Percentiles rank a stretch among this genome's conserved stretches.
phyloP scores from a whole-genome alignment of 495 filamentous ascomycete species.

The Penicillium bovifimosum region DNA sequence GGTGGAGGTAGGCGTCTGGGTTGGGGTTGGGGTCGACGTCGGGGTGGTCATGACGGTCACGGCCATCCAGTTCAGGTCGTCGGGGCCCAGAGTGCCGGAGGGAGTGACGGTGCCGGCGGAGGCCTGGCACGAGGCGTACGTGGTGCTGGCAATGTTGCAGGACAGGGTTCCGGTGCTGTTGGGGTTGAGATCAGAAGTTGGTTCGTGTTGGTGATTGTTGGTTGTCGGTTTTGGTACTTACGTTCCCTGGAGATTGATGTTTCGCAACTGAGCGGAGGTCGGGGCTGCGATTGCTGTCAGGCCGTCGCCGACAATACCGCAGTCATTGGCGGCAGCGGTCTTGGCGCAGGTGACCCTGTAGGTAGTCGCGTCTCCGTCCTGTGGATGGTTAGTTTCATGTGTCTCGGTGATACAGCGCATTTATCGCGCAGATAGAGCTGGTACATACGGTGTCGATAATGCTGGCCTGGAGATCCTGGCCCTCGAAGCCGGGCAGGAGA shows the following conservation, averaged over 20 bases:
- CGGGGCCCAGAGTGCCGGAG: slow-evolving; percentile 15
- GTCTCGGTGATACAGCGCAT: not conserved
- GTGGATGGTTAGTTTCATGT: not conserved
- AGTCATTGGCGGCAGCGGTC: slow-evolving; percentile 11
- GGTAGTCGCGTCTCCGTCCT: slow-evolving; percentile 25
- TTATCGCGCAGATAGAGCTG: not conserved
- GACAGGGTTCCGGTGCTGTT: slow-evolving; percentile 23
- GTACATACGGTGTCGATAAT: slow-evolving; percentile 24
- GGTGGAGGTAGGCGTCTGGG: slow-evolving; percentile 4
- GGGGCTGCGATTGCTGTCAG: slow-evolving; percentile 25
- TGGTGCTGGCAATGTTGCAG: slow-evolving; percentile 30
- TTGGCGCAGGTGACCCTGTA: slow-evolving; percentile 26
- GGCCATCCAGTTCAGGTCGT: slow-evolving; percentile 23
- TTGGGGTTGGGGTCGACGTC: slow-evolving; percentile 20
- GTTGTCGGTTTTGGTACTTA: slow-evolving; percentile 11
- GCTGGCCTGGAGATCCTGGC: slow-evolving; percentile 19
- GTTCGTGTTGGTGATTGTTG: not conserved
- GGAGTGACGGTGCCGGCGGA: slow-evolving; percentile 22
- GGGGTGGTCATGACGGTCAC: slow-evolving; percentile 27
- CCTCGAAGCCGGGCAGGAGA: slow-evolving; percentile 27
- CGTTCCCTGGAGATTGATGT: slow-evolving; percentile 16
- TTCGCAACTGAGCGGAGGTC: slow-evolving; percentile 16
- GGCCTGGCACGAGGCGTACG: slow-evolving; percentile 28
- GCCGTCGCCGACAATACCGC: slow-evolving; percentile 22
- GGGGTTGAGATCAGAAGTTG: slow-evolving; percentile 2